Conservation (phyloP, 2,329 filamentous ascomycete species). For the Cladophialophora bantiana region DNA sequence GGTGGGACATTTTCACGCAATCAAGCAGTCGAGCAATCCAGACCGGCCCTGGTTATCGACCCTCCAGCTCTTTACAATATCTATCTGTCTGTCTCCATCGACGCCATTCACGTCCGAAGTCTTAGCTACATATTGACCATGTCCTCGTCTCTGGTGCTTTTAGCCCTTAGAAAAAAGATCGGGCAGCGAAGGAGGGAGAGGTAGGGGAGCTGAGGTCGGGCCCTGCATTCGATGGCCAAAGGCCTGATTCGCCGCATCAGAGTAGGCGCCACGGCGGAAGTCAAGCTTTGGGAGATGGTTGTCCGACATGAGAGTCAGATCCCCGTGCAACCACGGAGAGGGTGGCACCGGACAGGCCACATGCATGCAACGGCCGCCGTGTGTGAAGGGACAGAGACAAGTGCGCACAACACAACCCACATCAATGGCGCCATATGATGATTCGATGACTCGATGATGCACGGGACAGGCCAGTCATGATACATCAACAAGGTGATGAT, state of each 20-base stretch:
- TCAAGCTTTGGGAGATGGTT: constrained; percentile 2
- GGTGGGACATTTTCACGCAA: constrained; percentile 1
- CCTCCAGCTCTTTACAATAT: background rate
- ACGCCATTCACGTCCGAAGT: no score
- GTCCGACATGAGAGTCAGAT: background rate
- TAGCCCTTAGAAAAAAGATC: background rate
- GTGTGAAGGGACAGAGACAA: background rate
- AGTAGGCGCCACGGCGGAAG: background rate
- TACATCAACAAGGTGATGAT: background rate
- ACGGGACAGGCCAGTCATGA: background rate
- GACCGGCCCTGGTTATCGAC: background rate
- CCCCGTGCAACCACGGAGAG: background rate
- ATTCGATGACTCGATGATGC: constrained; percentile 2
- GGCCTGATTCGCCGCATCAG: background rate
- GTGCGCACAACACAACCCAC: background rate
- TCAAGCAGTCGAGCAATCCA: background rate
- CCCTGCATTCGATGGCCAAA: background rate
- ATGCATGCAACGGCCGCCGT: background rate
- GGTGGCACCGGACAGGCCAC: background rate
- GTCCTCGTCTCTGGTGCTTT: background rate
- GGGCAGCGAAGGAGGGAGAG: background rate
- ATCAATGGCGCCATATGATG: constrained; percentile 6
- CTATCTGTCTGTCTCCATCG: background rate
- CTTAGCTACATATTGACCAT: background rate
- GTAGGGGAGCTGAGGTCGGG: background rate